Conservation (phyloP, 306 rosid genomes). For the Pterocarpus macrocarpus region DNA sequence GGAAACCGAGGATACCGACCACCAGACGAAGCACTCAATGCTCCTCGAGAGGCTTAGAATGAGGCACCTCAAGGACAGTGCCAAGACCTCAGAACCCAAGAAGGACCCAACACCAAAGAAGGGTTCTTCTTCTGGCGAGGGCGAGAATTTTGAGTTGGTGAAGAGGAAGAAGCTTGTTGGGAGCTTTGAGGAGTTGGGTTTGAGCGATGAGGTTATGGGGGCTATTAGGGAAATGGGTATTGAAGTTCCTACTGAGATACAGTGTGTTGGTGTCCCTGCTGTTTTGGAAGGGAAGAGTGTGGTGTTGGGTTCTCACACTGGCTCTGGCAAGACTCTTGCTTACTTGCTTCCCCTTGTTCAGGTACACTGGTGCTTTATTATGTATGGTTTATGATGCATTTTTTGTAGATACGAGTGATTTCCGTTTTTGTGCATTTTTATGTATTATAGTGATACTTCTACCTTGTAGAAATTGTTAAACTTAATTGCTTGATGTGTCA, state of each 20-base stretch:
- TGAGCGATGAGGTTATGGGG: conserved; percentile 79
- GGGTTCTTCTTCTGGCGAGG: conserved; percentile 10
- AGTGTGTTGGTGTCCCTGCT: conserved; percentile 88
- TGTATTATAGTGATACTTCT: conserved; percentile 23
- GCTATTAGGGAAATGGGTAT: conserved; percentile 80
- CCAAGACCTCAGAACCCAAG: conserved; percentile 38
- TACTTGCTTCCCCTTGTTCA: conserved; percentile 94
- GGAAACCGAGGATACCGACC: conserved; percentile 39
- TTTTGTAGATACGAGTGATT: neutral
- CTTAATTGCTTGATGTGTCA: conserved; percentile 10
- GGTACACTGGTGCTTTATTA: conserved; percentile 48
- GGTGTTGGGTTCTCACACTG: conserved; percentile 96
- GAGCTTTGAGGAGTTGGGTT: conserved; percentile 76
- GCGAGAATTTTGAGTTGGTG: conserved; percentile 33
- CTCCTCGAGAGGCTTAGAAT: conserved; percentile 80
- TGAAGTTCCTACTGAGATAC: conserved; percentile 92
- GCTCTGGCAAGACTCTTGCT: conserved; percentile 96
- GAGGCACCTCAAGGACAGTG: conserved; percentile 69
- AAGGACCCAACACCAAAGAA: conserved; percentile 12
- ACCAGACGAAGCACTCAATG: conserved; percentile 64
- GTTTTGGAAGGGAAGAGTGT: conserved; percentile 83
- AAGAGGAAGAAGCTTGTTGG: conserved; percentile 55
- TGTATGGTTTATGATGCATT: conserved; percentile 1
- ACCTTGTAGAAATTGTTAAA: neutral
- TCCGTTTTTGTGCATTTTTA: neutral